These are phyloP conservation scores for Adansonia digitata DNA, from an alignment of 345 rosid genomes.

Conservation along the genomic window DNA sequence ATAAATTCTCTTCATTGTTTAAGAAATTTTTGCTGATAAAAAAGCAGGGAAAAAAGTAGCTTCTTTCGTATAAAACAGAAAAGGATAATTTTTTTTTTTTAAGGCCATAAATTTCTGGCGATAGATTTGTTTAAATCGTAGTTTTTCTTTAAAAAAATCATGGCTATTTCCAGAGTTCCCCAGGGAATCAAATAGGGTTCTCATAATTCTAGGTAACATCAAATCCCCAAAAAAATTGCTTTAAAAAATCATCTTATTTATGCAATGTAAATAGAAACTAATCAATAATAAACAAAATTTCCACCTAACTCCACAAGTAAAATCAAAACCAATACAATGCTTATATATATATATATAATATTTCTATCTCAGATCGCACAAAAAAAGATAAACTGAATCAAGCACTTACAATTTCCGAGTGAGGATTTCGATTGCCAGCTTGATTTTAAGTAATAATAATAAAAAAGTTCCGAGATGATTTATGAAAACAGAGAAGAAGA, in stretches of 20 bases:
- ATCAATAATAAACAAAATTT: not conserved
- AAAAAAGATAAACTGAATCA: not conserved
- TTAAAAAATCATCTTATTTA: not conserved
- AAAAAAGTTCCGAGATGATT: not conserved
- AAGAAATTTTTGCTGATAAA: not conserved
- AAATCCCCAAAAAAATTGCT: not conserved
- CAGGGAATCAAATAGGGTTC: not conserved
- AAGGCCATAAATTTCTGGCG: not conserved
- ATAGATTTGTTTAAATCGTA: not conserved
- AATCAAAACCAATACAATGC: not conserved
- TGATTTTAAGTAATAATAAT: not conserved
- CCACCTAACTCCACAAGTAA: not conserved
- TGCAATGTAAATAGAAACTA: slow-evolving; percentile 5
- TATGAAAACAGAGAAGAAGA: not conserved
- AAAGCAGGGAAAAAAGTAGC: not conserved
- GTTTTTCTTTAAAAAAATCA: no score
- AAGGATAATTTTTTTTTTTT: not conserved
- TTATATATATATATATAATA: not conserved
- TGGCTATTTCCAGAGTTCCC: not conserved
- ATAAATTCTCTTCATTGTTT: not conserved
- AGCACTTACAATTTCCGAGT: slow-evolving; percentile 17
- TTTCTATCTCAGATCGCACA: slow-evolving; percentile 4
- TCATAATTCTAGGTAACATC: not conserved
- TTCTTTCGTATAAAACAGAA: not conserved
- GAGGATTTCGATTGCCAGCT: not conserved